Evolutionary conservation across 169 alveolate genomes (phyloP).

Genomic region (Cardiosporidium cionae): DNA sequence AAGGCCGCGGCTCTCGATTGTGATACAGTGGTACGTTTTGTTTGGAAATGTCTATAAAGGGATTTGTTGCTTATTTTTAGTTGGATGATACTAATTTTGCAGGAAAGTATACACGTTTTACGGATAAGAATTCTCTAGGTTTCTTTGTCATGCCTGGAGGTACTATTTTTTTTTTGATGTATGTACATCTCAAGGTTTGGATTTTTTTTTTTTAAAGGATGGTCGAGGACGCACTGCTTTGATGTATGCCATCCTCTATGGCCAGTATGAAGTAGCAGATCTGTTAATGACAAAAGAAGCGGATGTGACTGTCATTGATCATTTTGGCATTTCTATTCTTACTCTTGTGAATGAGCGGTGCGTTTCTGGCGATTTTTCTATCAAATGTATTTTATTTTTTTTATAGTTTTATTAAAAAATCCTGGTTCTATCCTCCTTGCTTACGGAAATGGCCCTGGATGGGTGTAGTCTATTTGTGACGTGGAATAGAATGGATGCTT

Average conservation of each 20-base stretch:
- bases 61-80: not conserved
- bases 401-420: too few relatives aligned
- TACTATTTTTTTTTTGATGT: too few relatives aligned
- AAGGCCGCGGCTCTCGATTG: slow-evolving; percentile 44
- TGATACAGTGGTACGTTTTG: slow-evolving; percentile 20
- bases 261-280: slow-evolving; percentile 31
- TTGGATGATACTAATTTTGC: not conserved
- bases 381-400: too few relatives aligned
- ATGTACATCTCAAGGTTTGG: not conserved
- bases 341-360: slow-evolving; percentile 33
- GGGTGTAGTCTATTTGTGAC: too few relatives aligned
- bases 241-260: slow-evolving; percentile 31
- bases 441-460: too few relatives aligned
- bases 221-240: slow-evolving; percentile 35
- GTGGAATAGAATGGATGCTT: too few relatives aligned
- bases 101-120: not conserved
- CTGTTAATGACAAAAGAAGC: slow-evolving; percentile 32
- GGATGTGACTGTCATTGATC: slow-evolving; percentile 31
- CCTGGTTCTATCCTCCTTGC: too few relatives aligned
- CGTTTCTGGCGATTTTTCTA: too few relatives aligned
- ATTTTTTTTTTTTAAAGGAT: slow-evolving; percentile 9
- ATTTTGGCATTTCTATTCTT: slow-evolving; percentile 23
- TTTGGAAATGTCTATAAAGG: not conserved
- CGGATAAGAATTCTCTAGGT: not conserved
- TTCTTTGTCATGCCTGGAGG: not conserved